Evolutionary conservation across 805 yeast genomes (phyloP), one percentile per base, ranked within the genome.

Genomic region (Myxozyma kluyveri): DNA sequence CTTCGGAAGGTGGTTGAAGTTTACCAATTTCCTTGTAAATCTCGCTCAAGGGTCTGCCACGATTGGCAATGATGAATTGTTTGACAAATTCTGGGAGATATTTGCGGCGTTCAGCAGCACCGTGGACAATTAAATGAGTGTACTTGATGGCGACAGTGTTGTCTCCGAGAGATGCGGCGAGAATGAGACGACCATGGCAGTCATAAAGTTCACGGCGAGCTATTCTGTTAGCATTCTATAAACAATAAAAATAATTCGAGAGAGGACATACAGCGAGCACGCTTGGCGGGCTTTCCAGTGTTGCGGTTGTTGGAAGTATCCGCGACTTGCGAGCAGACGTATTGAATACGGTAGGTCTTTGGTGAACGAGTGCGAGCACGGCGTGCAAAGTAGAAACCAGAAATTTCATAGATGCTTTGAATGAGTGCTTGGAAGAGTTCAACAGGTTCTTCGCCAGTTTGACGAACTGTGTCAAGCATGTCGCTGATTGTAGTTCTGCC

Each of bases 401-500:
- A 29, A 21, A 51, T 29, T 5, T 54, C 50, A 27, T 44, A 54
- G 17, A 54, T 51, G 5, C 47, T 35, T 36, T 54, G 54, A 7
- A 47, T 45, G 18, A 54, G 45, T 9, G 27, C 10, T 31, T 40
- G 35, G 42, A 54, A 54, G 9, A 54, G 39, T 38, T 50, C 59
- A 4, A 52, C 49, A 2, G 59, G 59, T 40, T 54, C 59, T 10
- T 40, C 50, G 35, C 22, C 18, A 14, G 33, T 29, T 10, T 77
- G 82, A 60, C 82, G 80, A 49, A 85, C 82, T 49, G 70, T 75
- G 24, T 72, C 65, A 31, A 86, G 81, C 89, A 84, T 84, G 45
- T 78, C 77, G 23, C 79, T 71, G 47, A 86, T 83, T 53, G 72
- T 79, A 52, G 75, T 77, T 54, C 84, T 63, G 0, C 85, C 88